Conservation (phyloP, 495 filamentous ascomycete species). For the Penicillium fimorum region DNA sequence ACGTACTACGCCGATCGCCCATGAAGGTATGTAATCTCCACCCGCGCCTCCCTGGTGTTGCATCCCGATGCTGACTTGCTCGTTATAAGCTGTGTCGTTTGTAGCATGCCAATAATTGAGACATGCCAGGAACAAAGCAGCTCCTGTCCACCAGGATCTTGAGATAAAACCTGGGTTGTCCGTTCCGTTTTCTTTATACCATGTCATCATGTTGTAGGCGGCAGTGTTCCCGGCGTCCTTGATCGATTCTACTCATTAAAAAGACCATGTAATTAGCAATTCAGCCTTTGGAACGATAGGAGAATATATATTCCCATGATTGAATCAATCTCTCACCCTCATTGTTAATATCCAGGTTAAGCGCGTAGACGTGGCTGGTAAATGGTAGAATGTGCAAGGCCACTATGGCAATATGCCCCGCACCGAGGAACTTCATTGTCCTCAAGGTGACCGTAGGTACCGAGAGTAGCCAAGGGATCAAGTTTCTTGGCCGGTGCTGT, state of each 20-base stretch:
- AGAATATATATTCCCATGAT: not conserved
- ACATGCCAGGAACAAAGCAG: constrained; percentile 62
- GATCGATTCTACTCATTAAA: constrained; percentile 43
- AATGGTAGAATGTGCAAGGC: constrained; percentile 8
- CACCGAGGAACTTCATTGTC: constrained; percentile 3
- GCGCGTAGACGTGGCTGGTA: constrained; percentile 4
- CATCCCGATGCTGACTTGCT: constrained; percentile 55
- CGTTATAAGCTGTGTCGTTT: constrained; percentile 65
- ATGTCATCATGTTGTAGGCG: constrained; percentile 57
- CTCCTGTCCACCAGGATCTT: constrained; percentile 64
- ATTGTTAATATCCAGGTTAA: constrained; percentile 7
- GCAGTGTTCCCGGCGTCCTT: constrained; percentile 53
- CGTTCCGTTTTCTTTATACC: constrained; percentile 56
- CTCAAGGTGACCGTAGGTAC: not conserved
- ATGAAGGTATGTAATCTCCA: constrained; percentile 59
- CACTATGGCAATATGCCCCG: constrained; percentile 4
- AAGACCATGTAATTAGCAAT: not conserved
- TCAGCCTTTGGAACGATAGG: not conserved
- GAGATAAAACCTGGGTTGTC: constrained; percentile 44
- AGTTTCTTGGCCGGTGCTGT: not conserved
- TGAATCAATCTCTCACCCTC: constrained; percentile 1
- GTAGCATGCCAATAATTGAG: constrained; percentile 75
- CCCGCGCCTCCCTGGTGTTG: constrained; percentile 58
- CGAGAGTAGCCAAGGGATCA: not conserved
- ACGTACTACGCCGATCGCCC: constrained; percentile 21